phyloP scores from a whole-genome alignment of 768 basidiomycete genomes.

The Mycena galopus region DNA sequence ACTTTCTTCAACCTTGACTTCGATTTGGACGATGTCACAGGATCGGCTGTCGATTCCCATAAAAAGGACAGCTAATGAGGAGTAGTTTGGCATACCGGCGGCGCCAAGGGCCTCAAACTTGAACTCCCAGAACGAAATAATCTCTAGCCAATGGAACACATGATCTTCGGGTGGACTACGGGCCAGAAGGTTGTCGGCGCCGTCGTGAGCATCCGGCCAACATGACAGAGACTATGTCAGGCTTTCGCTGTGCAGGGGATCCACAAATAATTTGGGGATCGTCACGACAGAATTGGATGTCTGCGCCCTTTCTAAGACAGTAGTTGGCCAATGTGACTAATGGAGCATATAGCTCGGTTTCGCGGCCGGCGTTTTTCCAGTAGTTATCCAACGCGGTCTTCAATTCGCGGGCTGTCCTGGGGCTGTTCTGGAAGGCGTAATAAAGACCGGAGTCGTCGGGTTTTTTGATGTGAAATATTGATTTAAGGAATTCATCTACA shows the following conservation, averaged over 20 bases:
- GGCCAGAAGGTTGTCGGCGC: slow-evolving; percentile 7
- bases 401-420: neutral
- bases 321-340: slow-evolving; percentile 16
- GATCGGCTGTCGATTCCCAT: neutral
- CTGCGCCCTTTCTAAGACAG: neutral
- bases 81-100: neutral
- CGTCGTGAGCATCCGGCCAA: neutral
- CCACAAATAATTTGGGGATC: slow-evolving; percentile 1
- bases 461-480: slow-evolving; percentile 7
- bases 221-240: slow-evolving; percentile 13
- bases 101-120: slow-evolving; percentile 2
- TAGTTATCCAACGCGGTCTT: neutral
- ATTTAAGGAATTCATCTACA: slow-evolving; percentile 8
- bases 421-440: neutral
- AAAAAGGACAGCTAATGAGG: neutral
- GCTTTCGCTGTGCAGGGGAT: slow-evolving; percentile 15
- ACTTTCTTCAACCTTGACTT: neutral
- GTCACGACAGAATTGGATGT: slow-evolving; percentile 12
- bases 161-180: neutral
- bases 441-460: slow-evolving; percentile 1
- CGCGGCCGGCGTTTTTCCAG: neutral
- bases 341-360: slow-evolving; percentile 6
- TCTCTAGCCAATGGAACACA: slow-evolving; percentile 18
- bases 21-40: slow-evolving; percentile 4
- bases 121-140: slow-evolving; percentile 20